Evolutionary conservation across 768 basidiomycete genomes (phyloP).

Genomic region (Boletus subparvulus): DNA sequence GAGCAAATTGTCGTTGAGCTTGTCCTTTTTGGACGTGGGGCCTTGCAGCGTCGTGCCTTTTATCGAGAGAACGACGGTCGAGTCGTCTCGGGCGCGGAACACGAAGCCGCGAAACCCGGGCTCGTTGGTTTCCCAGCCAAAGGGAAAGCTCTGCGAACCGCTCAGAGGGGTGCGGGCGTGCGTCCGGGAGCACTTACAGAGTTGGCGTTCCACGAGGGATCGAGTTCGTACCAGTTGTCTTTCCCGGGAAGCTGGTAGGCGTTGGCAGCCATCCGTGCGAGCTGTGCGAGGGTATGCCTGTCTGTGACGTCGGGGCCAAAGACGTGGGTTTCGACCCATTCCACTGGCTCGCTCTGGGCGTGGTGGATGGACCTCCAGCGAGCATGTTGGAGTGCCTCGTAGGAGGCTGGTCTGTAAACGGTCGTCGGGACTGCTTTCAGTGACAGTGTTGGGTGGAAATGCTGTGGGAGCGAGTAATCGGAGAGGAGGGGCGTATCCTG

Average conservation of each 20-base stretch:
- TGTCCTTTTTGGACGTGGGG: slow-evolving; percentile 87
- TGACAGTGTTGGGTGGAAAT: slow-evolving; percentile 13
- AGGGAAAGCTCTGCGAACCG: slow-evolving; percentile 64
- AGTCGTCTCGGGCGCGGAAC: slow-evolving; percentile 75
- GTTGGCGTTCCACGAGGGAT: slow-evolving; percentile 64
- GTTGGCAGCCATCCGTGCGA: slow-evolving; percentile 87
- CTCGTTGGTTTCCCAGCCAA: slow-evolving; percentile 66
- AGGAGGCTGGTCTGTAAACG: slow-evolving; percentile 60
- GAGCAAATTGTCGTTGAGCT: slow-evolving; percentile 86
- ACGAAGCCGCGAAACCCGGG: slow-evolving; percentile 91
- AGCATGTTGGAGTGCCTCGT: slow-evolving; percentile 49
- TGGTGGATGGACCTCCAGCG: slow-evolving; percentile 50
- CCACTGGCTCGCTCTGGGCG: slow-evolving; percentile 49
- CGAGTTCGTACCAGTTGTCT: slow-evolving; percentile 81
- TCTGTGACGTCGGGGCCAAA: slow-evolving; percentile 79
- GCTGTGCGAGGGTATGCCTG: slow-evolving; percentile 72
- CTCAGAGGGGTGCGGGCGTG: slow-evolving; percentile 4
- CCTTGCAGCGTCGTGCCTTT: slow-evolving; percentile 88
- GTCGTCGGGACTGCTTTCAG: slow-evolving; percentile 49
- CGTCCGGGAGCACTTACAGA: slow-evolving; percentile 32
- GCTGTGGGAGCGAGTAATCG: slow-evolving; percentile 6
- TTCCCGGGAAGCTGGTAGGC: slow-evolving; percentile 77
- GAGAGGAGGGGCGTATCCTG: slow-evolving; percentile 4
- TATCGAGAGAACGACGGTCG: slow-evolving; percentile 83
- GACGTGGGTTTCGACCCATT: slow-evolving; percentile 70